Base-by-base conservation (phyloP, 139 green algal species). In the Gonium pectorale region DNA sequence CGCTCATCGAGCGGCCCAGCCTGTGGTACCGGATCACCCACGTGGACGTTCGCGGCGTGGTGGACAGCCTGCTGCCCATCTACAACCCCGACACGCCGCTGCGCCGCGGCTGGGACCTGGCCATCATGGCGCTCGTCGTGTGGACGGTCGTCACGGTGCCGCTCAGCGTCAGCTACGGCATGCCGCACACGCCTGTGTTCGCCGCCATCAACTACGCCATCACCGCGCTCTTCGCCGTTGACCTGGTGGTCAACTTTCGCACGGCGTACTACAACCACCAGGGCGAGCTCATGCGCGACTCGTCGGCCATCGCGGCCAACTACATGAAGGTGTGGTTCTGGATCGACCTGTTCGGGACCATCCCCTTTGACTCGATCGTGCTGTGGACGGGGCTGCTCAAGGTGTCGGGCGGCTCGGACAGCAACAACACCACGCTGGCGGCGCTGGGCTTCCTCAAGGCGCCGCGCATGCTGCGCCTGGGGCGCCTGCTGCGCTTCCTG, bases 361-460 rank as follows among this genome's bases (percentile, higher is more conserved):
- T 86, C 54, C 81, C 81, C n/a, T 80, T 86, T 3, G 81, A 86
- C 31, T 52, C 68, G 9, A 51, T 86, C 31, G 54, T 86, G 11
- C 33, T 56, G 24, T 70, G 52, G 68, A 52, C 56, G 27, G 81
- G 67, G 3, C 46, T 31, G 35, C 22, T 72, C 15, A 31, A 46
- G 24, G 15, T n/a, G n/a, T 31, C 22, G 3, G 2, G 9, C 33
- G 46, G 67, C 72, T 43, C 21, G 9, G 43, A 1, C 21, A 41
- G 41, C 41, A 71, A 70, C 75, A 62, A 17, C n/a, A 33, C 59
- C 21, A 64, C 79, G 24, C 80, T 90, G 13, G 69, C 80, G 11
- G 64, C 83, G 49, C 80, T 90, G 22, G 86, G 80, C 44, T 88
- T 90, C 52, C 86, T 90, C 0, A 90, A 90, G 56, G 72, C 77